Conservation (phyloP, 1,139 yeast species). For the Magnusiomyces fungicola region DNA sequence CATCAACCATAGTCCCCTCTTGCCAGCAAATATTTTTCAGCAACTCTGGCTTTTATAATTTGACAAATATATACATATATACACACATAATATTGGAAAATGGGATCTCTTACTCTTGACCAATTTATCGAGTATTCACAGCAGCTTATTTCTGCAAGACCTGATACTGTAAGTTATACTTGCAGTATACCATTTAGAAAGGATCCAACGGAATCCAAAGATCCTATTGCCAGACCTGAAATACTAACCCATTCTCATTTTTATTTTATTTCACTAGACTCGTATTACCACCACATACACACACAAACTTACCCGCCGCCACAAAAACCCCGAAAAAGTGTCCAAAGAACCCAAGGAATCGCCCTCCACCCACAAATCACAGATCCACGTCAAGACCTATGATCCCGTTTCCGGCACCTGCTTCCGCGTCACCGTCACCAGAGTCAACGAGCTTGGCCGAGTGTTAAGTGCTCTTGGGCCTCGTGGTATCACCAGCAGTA, state of each 20-base stretch:
- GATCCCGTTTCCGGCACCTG: constrained; percentile 68
- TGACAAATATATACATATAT: too few relatives aligned
- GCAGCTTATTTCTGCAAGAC: constrained; percentile 42
- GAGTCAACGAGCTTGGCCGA: constrained; percentile 71
- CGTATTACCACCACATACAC: constrained; percentile 44
- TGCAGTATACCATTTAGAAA: too few relatives aligned
- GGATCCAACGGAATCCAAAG: too few relatives aligned
- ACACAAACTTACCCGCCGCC: constrained; percentile 19
- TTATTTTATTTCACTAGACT: constrained; percentile 27
- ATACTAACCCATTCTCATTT: too few relatives aligned
- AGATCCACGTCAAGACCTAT: constrained; percentile 57
- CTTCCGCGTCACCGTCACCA: constrained; percentile 53
- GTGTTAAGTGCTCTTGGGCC: constrained; percentile 83
- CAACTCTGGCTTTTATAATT: too few relatives aligned
- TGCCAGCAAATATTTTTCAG: too few relatives aligned
- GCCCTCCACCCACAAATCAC: constrained; percentile 26
- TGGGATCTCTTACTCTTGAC: constrained; percentile 42
- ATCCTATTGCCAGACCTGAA: too few relatives aligned
- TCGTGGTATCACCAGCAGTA: constrained; percentile 45
- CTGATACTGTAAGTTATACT: constrained; percentile 36
- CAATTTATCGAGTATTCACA: constrained; percentile 44
- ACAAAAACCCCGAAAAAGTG: background rate
- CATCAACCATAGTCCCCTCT: too few relatives aligned
- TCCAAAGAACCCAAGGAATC: background rate
- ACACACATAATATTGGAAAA: too few relatives aligned